These are phyloP conservation scores for Chlorella variabilis DNA, from an alignment of 163 green algal genomes.

Conservation along the genomic window DNA sequence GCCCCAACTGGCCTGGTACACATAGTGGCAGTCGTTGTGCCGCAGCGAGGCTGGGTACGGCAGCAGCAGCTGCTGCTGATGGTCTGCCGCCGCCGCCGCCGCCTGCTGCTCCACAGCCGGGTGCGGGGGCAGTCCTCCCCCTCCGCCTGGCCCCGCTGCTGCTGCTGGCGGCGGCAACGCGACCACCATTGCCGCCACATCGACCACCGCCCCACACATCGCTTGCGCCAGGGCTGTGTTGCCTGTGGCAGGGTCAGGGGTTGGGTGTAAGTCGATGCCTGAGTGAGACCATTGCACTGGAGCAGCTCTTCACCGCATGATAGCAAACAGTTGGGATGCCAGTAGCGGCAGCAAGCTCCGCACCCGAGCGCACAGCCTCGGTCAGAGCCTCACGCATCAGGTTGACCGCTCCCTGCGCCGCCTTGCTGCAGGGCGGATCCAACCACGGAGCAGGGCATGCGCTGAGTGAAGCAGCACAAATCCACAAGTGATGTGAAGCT, in stretches of 20 bases:
- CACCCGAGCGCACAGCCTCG: constrained; percentile 37
- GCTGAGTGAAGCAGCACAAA: not conserved
- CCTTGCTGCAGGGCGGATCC: constrained; percentile 17
- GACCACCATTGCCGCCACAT: constrained; percentile 37
- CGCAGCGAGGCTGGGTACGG: constrained; percentile 50
- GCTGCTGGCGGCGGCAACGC: not conserved
- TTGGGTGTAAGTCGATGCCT: too few relatives aligned
- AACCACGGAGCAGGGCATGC: not conserved
- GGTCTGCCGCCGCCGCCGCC: not conserved
- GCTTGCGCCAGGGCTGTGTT: constrained; percentile 44
- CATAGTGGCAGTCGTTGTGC: constrained; percentile 53
- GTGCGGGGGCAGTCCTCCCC: constrained; percentile 43
- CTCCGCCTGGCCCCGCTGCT: constrained; percentile 22
- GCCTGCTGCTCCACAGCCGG: not conserved
- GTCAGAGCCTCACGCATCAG: constrained; percentile 42
- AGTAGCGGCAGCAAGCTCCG: not conserved
- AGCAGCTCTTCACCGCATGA: too few relatives aligned
- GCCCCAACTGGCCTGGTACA: constrained; percentile 17
- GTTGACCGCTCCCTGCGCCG: constrained; percentile 27
- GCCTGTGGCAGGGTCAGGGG: too few relatives aligned
- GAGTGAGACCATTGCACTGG: too few relatives aligned
- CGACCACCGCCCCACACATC: constrained; percentile 39
- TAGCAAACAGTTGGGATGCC: too few relatives aligned
- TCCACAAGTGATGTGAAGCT: too few relatives aligned
- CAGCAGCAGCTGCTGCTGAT: constrained; percentile 27